These are phyloP conservation scores for Prunus mume DNA, from an alignment of 306 rosid genomes.

Conservation along the genomic window DNA sequence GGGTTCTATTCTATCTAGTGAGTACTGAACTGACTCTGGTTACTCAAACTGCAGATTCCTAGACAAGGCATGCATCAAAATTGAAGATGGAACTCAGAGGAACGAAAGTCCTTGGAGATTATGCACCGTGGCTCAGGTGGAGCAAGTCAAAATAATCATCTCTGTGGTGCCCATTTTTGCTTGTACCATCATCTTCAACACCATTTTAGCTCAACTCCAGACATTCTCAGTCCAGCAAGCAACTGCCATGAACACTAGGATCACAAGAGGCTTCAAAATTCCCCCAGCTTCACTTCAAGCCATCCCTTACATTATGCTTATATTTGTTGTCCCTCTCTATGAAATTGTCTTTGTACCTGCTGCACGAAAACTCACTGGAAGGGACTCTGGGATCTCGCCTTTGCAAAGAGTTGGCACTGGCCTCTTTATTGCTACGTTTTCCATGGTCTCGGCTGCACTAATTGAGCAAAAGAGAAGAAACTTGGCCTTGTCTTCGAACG, in stretches of 20 bases:
- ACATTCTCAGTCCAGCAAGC: constrained; percentile 69
- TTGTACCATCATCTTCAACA: constrained; percentile 63
- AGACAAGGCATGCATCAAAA: constrained; percentile 65
- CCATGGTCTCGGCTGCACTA: constrained; percentile 61
- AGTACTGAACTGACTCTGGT: not conserved
- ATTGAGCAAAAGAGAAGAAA: constrained; percentile 48
- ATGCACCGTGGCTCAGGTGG: constrained; percentile 55
- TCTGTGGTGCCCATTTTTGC: constrained; percentile 60
- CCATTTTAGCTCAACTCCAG: constrained; percentile 66
- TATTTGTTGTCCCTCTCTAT: constrained; percentile 55
- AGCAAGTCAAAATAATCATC: constrained; percentile 58
- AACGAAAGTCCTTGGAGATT: constrained; percentile 61
- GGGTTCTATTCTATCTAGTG: not conserved
- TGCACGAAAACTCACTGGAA: constrained; percentile 41
- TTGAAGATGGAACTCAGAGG: constrained; percentile 28
- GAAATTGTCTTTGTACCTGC: constrained; percentile 50
- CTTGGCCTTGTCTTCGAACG: constrained; percentile 2
- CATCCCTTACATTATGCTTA: constrained; percentile 56
- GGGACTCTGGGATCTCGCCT: constrained; percentile 50
- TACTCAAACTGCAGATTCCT: constrained; percentile 44
- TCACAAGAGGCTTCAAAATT: constrained; percentile 37
- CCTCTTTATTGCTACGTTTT: constrained; percentile 50
- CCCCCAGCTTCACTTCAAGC: constrained; percentile 75
- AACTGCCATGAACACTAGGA: constrained; percentile 41
- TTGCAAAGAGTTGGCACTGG: constrained; percentile 57